Base-by-base conservation (phyloP, 805 yeast genomes). In the Hanseniaspora valbyensis region DNA sequence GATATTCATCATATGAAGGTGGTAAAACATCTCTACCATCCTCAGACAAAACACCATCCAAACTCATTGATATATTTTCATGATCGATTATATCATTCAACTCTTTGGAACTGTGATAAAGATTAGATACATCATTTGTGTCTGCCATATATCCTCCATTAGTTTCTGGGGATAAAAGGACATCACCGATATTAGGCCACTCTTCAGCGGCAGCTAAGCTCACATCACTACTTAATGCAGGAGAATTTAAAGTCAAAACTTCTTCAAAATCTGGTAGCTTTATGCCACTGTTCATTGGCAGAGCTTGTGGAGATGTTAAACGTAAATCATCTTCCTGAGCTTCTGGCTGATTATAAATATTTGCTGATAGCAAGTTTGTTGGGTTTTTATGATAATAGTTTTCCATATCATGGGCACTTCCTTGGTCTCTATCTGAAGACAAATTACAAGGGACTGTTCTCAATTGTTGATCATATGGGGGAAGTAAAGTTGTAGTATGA, bases 401-500 rank as follows among this genome's bases (percentile, higher is more conserved):
- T 32, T 32, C 37, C 2, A 26, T 4, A n/a, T 26, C 30, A 4
- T 12, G 3, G 4, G 43, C 7, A n/a, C n/a, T n/a, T 12, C n/a
- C 25, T 14, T 24, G 21, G 10, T 42, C 21, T 16, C n/a, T 6
- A 10, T 29, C 32, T 5, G 36, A 13, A 8, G 19, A 14, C 9
- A 13, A 21, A 19, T 21, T 8, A 12, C 12, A 8, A 2, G 10
- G 16, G 22, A 25, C 40, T 19, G 10, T 26, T 13, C 19, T 32
- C 16, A 16, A n/a, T 18, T 45, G 33, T 54, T 42, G 49, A 19
- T 26, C 29, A 61, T 84, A 84, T 5, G 86, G 81, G 4, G 95
- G 95, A 40, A 84, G 66, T 34, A 83, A 63, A 1, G 90, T 83
- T 58, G 83, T 83, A 4, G 84, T 84, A 65, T 83, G 95, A 1